phyloP scores from a whole-genome alignment of 208 protist genomes.

The Blastocrithidia nonstop region DNA sequence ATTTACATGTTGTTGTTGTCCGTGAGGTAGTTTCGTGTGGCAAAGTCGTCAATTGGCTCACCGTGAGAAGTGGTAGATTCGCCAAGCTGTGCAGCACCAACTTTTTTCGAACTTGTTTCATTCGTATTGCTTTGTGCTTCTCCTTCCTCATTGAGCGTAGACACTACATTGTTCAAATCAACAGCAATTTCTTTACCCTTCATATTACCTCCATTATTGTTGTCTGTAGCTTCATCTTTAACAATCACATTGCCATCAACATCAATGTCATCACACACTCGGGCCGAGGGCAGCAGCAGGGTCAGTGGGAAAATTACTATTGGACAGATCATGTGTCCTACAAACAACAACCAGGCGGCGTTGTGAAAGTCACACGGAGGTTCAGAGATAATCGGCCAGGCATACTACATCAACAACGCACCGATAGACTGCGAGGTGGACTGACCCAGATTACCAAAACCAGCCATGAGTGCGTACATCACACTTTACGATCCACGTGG shows the following conservation, averaged over 20 bases:
- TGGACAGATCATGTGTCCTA: constrained; percentile 26
- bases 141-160: too few relatives aligned
- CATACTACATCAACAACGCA: constrained; percentile 23
- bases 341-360: constrained; percentile 20
- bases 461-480: constrained; percentile 59
- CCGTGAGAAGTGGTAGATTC: too few relatives aligned
- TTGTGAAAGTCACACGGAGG: constrained; percentile 50
- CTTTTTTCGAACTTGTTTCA: constrained; percentile 13
- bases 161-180: too few relatives aligned
- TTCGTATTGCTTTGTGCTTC: background rate
- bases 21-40: too few relatives aligned
- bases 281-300: constrained; percentile 32
- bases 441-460: constrained; percentile 57
- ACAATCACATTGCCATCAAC: constrained; percentile 19
- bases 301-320: constrained; percentile 33
- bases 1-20: too few relatives aligned
- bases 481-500: constrained; percentile 54
- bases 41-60: too few relatives aligned
- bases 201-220: background rate
- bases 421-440: constrained; percentile 17
- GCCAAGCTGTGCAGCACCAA: too few relatives aligned
- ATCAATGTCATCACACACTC: constrained; percentile 35
- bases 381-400: constrained; percentile 15
- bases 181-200: too few relatives aligned
- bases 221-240: background rate